A percentile compares a stretch with the other conserved stretches of the same genome.
Conservation (phyloP, 2,329 filamentous ascomycete genomes). For the Aplosporella prunicola region DNA sequence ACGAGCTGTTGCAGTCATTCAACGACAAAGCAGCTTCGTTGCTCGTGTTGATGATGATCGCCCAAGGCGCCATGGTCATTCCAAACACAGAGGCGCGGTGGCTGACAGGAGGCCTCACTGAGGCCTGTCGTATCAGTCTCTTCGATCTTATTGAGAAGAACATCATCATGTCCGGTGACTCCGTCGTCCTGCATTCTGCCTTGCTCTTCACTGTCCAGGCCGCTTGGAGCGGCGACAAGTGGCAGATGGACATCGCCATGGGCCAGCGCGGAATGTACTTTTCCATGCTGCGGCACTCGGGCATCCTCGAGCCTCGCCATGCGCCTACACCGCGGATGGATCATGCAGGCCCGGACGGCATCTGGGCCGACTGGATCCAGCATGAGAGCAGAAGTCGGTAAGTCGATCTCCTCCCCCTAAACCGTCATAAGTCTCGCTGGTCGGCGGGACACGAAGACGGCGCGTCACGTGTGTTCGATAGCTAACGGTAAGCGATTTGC, state of each 20-base stretch:
- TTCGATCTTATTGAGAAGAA: constrained; percentile 66
- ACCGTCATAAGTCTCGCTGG: no score
- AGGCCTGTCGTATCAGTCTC: constrained; percentile 62
- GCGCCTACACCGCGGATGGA: constrained; percentile 37
- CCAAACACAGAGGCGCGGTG: constrained; percentile 56
- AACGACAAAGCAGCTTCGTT: constrained; percentile 58
- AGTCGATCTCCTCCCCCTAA: constrained; percentile 17
- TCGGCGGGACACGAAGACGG: no score
- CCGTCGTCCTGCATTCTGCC: constrained; percentile 54
- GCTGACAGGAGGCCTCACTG: constrained; percentile 56
- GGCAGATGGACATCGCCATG: constrained; percentile 70
- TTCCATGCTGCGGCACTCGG: constrained; percentile 61
- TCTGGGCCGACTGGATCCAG: constrained; percentile 57
- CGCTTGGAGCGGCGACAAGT: constrained; percentile 67
- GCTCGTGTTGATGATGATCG: constrained; percentile 62
- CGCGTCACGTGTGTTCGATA: not conserved
- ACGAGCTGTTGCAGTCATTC: constrained; percentile 52
- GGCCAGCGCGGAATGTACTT: constrained; percentile 65
- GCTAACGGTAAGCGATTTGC: not conserved
- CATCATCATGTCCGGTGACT: constrained; percentile 57
- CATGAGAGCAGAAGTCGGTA: constrained; percentile 55
- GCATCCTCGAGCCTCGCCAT: constrained; percentile 50
- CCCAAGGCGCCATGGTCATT: constrained; percentile 58
- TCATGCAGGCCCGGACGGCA: constrained; percentile 35
- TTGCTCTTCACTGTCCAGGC: constrained; percentile 59